Percentiles rank a stretch among this genome's conserved stretches.
Conservation (phyloP, 352 stramenopile species). For the Salisapilia sapeloensis region DNA sequence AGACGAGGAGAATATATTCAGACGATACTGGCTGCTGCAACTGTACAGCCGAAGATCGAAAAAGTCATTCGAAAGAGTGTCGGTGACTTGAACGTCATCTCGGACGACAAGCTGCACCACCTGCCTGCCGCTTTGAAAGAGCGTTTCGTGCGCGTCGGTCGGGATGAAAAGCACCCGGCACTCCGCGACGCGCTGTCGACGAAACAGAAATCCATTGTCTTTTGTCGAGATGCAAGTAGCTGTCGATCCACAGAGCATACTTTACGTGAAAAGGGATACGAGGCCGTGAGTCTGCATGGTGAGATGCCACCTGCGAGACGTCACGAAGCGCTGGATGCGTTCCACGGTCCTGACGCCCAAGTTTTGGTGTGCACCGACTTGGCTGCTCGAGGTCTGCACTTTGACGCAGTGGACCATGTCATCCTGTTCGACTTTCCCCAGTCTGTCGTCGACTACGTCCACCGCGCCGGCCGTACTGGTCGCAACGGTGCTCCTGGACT, state of each 20-base stretch:
- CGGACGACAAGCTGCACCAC: conserved; percentile 48
- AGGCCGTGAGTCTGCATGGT: conserved; percentile 47
- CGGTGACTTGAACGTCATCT: conserved; percentile 33
- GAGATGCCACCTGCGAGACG: conserved; percentile 46
- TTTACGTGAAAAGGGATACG: conserved; percentile 56
- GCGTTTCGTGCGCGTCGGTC: conserved; percentile 42
- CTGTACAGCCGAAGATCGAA: conserved; percentile 46
- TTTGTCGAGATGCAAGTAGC: conserved; percentile 55
- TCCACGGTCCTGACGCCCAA: conserved; percentile 19
- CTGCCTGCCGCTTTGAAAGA: conserved; percentile 38
- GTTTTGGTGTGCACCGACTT: conserved; percentile 90
- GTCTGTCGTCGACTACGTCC: conserved; percentile 87
- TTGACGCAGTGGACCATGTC: conserved; percentile 78
- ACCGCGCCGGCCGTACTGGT: conserved; percentile 70
- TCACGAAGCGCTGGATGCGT: conserved; percentile 35
- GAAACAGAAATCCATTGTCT: conserved; percentile 52
- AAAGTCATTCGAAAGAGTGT: conserved; percentile 60
- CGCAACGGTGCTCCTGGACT: conserved; percentile 33
- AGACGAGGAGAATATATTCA: conserved; percentile 41
- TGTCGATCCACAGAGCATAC: conserved; percentile 70
- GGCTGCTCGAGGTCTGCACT: conserved; percentile 84
- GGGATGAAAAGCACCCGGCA: conserved; percentile 49
- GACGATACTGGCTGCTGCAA: conserved; percentile 55
- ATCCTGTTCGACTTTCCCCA: conserved; percentile 90
- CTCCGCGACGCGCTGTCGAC: conserved; percentile 35